Base-by-base conservation (phyloP, 164 flowering plant genomes). In the Kalanchoe fedtschenkoi region DNA sequence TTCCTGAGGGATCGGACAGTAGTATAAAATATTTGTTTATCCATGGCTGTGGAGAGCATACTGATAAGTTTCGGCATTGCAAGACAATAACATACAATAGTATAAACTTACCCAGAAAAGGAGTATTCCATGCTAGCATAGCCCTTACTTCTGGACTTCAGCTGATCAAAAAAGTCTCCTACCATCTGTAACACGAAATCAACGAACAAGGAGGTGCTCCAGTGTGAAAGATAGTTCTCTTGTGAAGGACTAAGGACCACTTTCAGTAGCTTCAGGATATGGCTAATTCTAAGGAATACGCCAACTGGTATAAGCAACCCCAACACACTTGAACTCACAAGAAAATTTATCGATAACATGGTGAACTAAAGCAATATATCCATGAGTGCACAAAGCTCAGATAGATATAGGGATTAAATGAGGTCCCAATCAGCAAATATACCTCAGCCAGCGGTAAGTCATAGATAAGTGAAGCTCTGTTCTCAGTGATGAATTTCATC, bases 41-140 rank as follows among this genome's bases (percentile, higher is more conserved):
- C n/a, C n/a, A n/a, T n/a, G n/a, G n/a, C n/a, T n/a, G n/a, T n/a
- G n/a, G n/a, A n/a, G n/a, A n/a, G 32, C 56, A 51, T 26, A 11
- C 24, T 10, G 56, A 28, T 2, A 28, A 15, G 56, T 51, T 26
- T 30, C 17, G 10, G 10, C 56, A 51, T 24, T 29, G 24, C 55
- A 51, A 51, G 16, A 4, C 24, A 44, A 44, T n/a, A 26, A 10
- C 56, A 26, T 35, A 4, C 2, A 16, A 2, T 51, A 54, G 11
- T 22, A 30, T n/a, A 35, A 26, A 66, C 30, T 78, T 81, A 93
- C 97, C 92, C 99, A 14, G 78, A 16, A 73, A 93, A 76, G 43
- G 82, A 74, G 72, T 93, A 93, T 62, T 93, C 99, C 99, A 93
- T 88, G 85, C 99, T 93, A 65, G 95, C 99, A 79, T 90, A 93